phyloP scores from a whole-genome alignment of 2,329 filamentous ascomycete genomes.

The Cordyceps fumosorosea region DNA sequence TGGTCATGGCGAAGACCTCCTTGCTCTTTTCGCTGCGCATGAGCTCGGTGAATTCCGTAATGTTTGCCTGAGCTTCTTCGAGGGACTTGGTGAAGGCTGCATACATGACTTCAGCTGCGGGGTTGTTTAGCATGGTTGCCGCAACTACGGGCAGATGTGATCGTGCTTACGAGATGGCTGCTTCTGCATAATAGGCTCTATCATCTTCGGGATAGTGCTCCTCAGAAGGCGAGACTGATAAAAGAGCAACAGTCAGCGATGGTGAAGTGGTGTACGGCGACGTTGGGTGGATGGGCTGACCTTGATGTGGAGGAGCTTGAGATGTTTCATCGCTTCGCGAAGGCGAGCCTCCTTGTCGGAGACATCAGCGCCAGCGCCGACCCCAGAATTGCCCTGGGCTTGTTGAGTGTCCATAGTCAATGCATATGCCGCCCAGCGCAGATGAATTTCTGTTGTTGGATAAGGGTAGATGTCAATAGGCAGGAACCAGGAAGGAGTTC shows the following conservation, averaged over 20 bases:
- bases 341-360: slow-evolving; percentile 39
- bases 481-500: neutral
- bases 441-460: neutral
- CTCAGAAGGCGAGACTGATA: slow-evolving; percentile 26
- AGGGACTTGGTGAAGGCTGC: slow-evolving; percentile 42
- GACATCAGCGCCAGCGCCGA: slow-evolving; percentile 7
- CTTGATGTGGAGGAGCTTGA: slow-evolving; percentile 50
- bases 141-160: neutral
- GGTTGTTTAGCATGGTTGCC: neutral
- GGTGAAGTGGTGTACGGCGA: slow-evolving; percentile 15
- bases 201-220: slow-evolving; percentile 32
- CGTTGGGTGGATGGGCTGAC: slow-evolving; percentile 26
- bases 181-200: slow-evolving; percentile 43
- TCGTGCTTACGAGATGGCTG: slow-evolving; percentile 43
- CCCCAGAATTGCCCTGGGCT: slow-evolving; percentile 17
- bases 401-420: slow-evolving; percentile 16
- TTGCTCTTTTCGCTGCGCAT: slow-evolving; percentile 41
- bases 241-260: neutral
- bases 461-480: neutral
- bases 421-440: neutral
- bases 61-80: slow-evolving; percentile 39
- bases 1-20: slow-evolving; percentile 45
- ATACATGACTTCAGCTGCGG: slow-evolving; percentile 44
- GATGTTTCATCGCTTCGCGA: slow-evolving; percentile 40
- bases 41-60: slow-evolving; percentile 44